These are phyloP conservation scores for Penicillium brasilianum DNA, from an alignment of 2,329 filamentous ascomycete genomes.

Conservation along the genomic window DNA sequence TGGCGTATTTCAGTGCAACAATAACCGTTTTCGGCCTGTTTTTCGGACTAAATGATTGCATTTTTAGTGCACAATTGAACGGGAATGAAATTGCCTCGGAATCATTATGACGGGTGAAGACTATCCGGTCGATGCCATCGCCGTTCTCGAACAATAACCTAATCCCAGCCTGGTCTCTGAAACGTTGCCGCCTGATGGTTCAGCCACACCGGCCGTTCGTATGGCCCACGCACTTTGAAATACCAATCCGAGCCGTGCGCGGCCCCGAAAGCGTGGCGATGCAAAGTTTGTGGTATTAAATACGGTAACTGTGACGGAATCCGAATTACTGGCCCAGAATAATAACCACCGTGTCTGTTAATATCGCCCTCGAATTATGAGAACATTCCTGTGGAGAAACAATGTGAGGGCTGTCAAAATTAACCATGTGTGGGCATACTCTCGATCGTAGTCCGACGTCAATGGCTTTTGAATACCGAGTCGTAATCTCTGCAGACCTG, in stretches of 20 bases:
- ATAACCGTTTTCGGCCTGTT: conserved; percentile 6
- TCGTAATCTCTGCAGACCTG: not conserved
- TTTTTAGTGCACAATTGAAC: not conserved
- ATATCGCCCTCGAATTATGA: not conserved
- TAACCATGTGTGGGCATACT: conserved; percentile 2
- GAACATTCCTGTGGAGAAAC: conserved; percentile 7
- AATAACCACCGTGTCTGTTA: too few species aligned
- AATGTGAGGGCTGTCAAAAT: conserved; percentile 8
- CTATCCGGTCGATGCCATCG: not conserved
- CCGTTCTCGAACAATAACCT: not conserved
- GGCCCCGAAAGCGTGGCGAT: not conserved
- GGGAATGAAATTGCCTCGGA: conserved; percentile 6
- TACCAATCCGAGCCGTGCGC: not conserved
- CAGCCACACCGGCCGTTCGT: not conserved
- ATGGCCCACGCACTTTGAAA: not conserved
- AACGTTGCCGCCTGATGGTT: conserved; percentile 6
- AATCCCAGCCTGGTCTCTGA: not conserved
- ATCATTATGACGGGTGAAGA: too few species aligned
- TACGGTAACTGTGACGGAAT: not conserved
- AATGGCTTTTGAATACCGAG: not conserved
- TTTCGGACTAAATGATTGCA: not conserved
- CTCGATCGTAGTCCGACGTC: not conserved
- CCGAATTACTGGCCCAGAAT: too few species aligned
- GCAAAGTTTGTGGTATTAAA: not conserved
- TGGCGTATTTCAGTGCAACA: conserved; percentile 13